Evolutionary conservation across 495 filamentous ascomycete genomes (phyloP).

Genomic region (Extremus antarcticus): DNA sequence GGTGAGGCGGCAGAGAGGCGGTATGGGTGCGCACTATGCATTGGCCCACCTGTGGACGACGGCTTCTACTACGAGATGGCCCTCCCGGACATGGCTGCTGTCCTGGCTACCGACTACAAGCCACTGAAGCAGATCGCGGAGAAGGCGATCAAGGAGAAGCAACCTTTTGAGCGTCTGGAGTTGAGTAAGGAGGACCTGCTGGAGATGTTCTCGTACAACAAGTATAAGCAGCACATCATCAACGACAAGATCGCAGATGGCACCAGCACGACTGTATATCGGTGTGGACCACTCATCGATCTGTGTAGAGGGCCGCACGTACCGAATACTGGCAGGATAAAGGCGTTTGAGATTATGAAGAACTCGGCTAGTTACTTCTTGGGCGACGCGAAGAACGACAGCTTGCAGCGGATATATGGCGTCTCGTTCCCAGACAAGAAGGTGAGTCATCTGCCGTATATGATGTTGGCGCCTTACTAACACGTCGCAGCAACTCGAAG

Average conservation of each 20-base stretch:
- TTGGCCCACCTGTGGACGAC: constrained; percentile 82
- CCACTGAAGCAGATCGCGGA: constrained; percentile 63
- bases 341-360: constrained; percentile 88
- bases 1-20: constrained; percentile 84
- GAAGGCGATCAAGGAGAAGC: constrained; percentile 88
- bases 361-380: constrained; percentile 96
- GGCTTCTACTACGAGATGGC: constrained; percentile 99
- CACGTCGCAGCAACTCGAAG: constrained; percentile 49
- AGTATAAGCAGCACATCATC: constrained; percentile 93
- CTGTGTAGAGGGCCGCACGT: constrained; percentile 77
- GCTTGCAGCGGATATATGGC: constrained; percentile 89
- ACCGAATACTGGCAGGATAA: constrained; percentile 82
- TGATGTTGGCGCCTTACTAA: background rate
- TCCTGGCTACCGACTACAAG: constrained; percentile 64
- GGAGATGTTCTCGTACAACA: constrained; percentile 95
- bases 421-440: constrained; percentile 98
- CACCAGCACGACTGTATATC: constrained; percentile 85
- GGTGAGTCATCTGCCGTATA: constrained; percentile 5
- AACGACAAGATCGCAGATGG: constrained; percentile 81
- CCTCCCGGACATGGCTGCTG: constrained; percentile 60
- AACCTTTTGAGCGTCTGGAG: constrained; percentile 81
- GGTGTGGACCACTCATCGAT: constrained; percentile 71
- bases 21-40: constrained; percentile 81
- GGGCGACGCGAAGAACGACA: constrained; percentile 84
- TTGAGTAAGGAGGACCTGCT: constrained; percentile 80